Evolutionary conservation across 371 early-diverging fungal genomes (phyloP), one percentile per base, ranked within the genome.

Genomic region (Rhizomucor miehei): DNA sequence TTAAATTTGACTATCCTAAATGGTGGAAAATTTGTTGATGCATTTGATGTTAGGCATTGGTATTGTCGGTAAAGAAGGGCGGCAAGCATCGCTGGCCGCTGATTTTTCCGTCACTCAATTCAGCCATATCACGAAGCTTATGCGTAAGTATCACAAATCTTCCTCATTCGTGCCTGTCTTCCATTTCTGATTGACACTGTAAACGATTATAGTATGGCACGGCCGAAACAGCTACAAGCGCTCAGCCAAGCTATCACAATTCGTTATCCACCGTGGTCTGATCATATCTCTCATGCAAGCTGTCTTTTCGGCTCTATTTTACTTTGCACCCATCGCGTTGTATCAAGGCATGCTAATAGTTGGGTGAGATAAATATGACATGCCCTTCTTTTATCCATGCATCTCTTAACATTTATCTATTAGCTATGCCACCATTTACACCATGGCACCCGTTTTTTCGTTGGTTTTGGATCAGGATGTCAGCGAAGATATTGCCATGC

Each of bases 241-340:
- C 19, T 95, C 97, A 10, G 90, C 98, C 2, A 97, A 93, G 65
- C 76, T 99, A 17, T 89, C 92, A 3, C 98, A 99, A 71, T 97
- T 99, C 72, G 95, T 99, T n/a, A 95, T 99, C 45, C 99, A 99
- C 72, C 91, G 99, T 62, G 99, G 99, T 44, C 72, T 95, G 48
- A 97, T 99, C 49, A 95, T 99, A 40, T 92, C 95, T 0, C 88
- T 99, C 21, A 95, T 99, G 85, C 99, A 99, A 77, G 99, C 95
- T 1, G 98, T 99, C 13, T 99, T 99, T 62, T 96, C 95, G 13
- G 92, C 99, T 1, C 80, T 99, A 50, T 99, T 99, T 59, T 94
- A 95, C 62, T 99, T 93, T 83, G 93, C 98, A 1, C 99, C 99
- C 10, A 96, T 99, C 56, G 94, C 98, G 20, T 67, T 99, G 23